These are phyloP conservation scores for Sarocladiaceae sp. DNA, from an alignment of 2,329 filamentous ascomycete species.

Conservation along the genomic window DNA sequence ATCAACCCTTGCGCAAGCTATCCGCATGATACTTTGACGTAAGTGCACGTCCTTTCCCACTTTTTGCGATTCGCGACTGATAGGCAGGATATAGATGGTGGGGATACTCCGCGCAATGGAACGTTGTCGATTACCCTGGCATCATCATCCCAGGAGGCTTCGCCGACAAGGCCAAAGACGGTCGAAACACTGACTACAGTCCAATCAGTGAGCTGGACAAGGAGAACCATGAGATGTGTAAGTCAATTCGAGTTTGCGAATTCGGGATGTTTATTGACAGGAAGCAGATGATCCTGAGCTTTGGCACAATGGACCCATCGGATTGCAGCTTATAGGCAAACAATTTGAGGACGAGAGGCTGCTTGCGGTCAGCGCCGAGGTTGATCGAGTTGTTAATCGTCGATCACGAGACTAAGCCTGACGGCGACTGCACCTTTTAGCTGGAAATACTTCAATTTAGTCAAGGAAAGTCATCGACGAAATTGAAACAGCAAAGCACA, in stretches of 20 bases:
- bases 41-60: neutral
- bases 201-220: neutral
- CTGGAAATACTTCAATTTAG: too few relatives aligned
- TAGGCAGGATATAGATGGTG: neutral
- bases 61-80: neutral
- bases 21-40: conserved; percentile 2
- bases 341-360: conserved; percentile 9
- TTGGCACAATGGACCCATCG: neutral
- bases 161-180: neutral
- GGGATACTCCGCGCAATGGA: conserved; percentile 7
- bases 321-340: neutral
- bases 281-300: conserved; percentile 2
- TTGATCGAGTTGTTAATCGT: neutral
- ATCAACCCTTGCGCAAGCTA: neutral
- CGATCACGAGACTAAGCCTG: neutral
- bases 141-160: neutral
- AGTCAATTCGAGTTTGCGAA: neutral
- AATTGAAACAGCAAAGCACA: too few relatives aligned
- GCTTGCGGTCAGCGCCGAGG: neutral
- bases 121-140: conserved; percentile 5
- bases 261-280: neutral
- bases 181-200: neutral
- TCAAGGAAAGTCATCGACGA: too few relatives aligned
- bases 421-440: too few relatives aligned
- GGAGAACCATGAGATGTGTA: conserved; percentile 8